Evolutionary conservation across 2,329 filamentous ascomycete species (phyloP), one percentile per base, ranked within the genome.

Genomic region (Arthrinium phaeospermum): DNA sequence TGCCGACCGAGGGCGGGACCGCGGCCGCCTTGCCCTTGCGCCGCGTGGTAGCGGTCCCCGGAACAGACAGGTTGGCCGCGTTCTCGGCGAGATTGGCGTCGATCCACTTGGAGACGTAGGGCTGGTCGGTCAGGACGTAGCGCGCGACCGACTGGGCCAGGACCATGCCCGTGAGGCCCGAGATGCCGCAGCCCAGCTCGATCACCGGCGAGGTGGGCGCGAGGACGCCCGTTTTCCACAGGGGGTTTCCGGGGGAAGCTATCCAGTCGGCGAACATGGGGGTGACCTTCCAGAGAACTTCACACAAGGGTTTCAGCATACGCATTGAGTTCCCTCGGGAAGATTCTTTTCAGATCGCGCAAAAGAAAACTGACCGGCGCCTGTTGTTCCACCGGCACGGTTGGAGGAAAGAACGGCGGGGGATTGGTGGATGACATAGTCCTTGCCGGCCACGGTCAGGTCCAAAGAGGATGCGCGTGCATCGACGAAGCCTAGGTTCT

Each of bases 231-330:
- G 82, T 77, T 49, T 82, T 80, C 83, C 91, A 91, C 68, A 98
- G 86, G 0, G 90, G 81, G 80, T 94, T 95, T 44, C 82, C 79
- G 1, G 87, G 81, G 4, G 87, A 86, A 46, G 91, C 86, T 67
- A 98, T 87, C 94, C 94, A 98, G 75, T 90, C 85, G 30, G 95
- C 94, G 79, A 98, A 91, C 64, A 91, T 85, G 12, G 95, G 94
- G 0, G 94, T 96, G 76, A 98, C 92, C 82, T 93, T 95, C 96
- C 96, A 99, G 12, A 98, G 86, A 24, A 98, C 95, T 93, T 34
- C 67, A 68, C 67, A 68, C 46, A 30, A 30, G 45, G 57, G 19
- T 69, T 68, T 41, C 34, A 64, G 57, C 10, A 10, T 41, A 64
- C 34, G 41, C 8, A 22, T 14, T 41, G 8, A 37, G 57, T 6